Conservation (phyloP, 805 yeast genomes). For the Teunomyces atbi region DNA sequence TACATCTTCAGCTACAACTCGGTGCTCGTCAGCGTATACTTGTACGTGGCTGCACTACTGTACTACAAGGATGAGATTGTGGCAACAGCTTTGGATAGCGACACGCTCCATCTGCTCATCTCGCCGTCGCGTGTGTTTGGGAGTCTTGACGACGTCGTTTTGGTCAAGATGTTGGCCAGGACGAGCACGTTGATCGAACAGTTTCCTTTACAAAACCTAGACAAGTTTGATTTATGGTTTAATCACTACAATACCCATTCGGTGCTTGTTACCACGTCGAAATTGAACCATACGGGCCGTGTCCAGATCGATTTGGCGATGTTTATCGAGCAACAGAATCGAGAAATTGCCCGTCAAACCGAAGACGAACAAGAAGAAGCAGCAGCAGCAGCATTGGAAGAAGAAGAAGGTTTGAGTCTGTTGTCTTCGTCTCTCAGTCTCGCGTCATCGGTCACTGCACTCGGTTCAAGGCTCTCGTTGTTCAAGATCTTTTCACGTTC, state of each 20-base stretch:
- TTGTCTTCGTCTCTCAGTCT: slow-evolving; percentile 37
- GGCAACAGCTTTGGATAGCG: slow-evolving; percentile 25
- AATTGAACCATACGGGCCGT: slow-evolving; percentile 4
- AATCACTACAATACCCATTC: slow-evolving; percentile 30
- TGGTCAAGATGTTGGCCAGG: slow-evolving; percentile 24
- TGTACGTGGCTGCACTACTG: slow-evolving; percentile 58
- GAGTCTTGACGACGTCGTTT: slow-evolving; percentile 24
- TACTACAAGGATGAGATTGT: slow-evolving; percentile 45
- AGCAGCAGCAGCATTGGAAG: slow-evolving; percentile 25
- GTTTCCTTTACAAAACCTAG: slow-evolving; percentile 21
- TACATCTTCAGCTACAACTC: slow-evolving; percentile 57
- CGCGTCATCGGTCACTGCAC: slow-evolving; percentile 27
- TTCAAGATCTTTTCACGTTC: slow-evolving; percentile 26
- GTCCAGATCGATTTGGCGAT: not conserved
- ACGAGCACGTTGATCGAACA: slow-evolving; percentile 25
- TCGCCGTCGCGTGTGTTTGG: slow-evolving; percentile 33
- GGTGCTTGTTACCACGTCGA: slow-evolving; percentile 35
- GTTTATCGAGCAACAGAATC: slow-evolving; percentile 22
- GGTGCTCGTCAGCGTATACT: slow-evolving; percentile 52
- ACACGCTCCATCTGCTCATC: slow-evolving; percentile 32
- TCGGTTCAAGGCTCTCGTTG: slow-evolving; percentile 25
- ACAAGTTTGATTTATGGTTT: slow-evolving; percentile 33
- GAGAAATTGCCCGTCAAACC: slow-evolving; percentile 28
- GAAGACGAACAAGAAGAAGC: slow-evolving; percentile 24
- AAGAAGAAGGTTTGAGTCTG: slow-evolving; percentile 22